A percentile compares a stretch with the other conserved stretches of the same genome.
Evolutionary conservation across 1,139 yeast species (phyloP).

Genomic region (Hansenula lynferdii): DNA sequence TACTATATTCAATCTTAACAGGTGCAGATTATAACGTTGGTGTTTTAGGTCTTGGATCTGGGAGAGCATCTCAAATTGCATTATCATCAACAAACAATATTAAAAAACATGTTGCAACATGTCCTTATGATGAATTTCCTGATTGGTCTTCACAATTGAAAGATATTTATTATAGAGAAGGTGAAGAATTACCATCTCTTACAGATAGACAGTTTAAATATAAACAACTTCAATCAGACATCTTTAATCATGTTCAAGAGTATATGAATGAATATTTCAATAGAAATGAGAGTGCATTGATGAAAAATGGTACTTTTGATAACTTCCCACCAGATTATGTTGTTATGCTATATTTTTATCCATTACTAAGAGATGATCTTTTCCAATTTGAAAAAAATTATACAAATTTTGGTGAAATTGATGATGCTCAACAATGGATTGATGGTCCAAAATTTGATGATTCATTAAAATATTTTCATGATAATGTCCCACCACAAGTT

Average conservation of each 20-base stretch:
- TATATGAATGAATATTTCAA: slow-evolving; percentile 30
- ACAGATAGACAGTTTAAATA: slow-evolving; percentile 20
- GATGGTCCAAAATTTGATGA: slow-evolving; percentile 5
- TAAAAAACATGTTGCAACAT: slow-evolving; percentile 8
- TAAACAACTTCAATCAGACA: slow-evolving; percentile 21
- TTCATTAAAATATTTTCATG: slow-evolving; percentile 1
- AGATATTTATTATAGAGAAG: slow-evolving; percentile 19
- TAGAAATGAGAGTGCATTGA: slow-evolving; percentile 22
- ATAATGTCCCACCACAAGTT: slow-evolving; percentile 4
- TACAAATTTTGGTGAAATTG: slow-evolving; percentile 19
- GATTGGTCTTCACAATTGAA: slow-evolving; percentile 24
- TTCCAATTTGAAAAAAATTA: slow-evolving; percentile 12
- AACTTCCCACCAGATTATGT: slow-evolving; percentile 33
- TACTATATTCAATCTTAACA: slow-evolving; percentile 46
- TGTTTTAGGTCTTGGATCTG: slow-evolving; percentile 44
- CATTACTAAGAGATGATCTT: slow-evolving; percentile 21
- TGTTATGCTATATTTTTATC: slow-evolving; percentile 32
- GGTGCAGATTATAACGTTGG: slow-evolving; percentile 71
- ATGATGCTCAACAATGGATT: slow-evolving; percentile 3
- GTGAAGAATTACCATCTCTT: slow-evolving; percentile 12
- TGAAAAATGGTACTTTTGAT: slow-evolving; percentile 17
- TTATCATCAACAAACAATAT: slow-evolving; percentile 24
- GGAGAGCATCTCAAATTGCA: slow-evolving; percentile 36
- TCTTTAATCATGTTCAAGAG: slow-evolving; percentile 23
- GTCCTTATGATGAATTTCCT: slow-evolving; percentile 17